Evolutionary conservation across 805 yeast species (phyloP).

Genomic region (Candida silvatica): DNA sequence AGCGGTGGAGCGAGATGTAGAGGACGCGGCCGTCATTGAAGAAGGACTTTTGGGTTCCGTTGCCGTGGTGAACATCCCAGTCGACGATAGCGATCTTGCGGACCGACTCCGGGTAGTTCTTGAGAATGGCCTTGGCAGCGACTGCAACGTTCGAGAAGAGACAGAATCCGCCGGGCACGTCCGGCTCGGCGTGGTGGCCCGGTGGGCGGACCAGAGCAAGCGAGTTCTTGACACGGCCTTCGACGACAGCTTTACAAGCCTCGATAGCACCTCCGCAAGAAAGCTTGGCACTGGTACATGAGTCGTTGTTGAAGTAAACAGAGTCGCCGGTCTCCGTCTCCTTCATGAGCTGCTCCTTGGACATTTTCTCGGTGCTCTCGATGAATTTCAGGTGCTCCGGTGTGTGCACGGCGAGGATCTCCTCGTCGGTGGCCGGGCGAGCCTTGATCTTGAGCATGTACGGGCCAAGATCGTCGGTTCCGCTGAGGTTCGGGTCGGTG

Average conservation of each 20-base stretch:
- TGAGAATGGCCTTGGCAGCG: conserved; percentile 81
- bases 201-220: conserved; percentile 97
- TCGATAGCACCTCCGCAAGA: conserved; percentile 97
- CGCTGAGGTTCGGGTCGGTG: conserved; percentile 66
- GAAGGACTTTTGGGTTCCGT: conserved; percentile 94
- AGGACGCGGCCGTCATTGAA: conserved; percentile 83
- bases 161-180: conserved; percentile 95
- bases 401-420: conserved; percentile 80
- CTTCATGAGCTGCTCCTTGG: conserved; percentile 63
- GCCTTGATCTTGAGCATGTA: conserved; percentile 85
- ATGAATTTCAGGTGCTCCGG: conserved; percentile 70
- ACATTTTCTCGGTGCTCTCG: conserved; percentile 68
- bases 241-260: conserved; percentile 92
- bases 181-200: conserved; percentile 99
- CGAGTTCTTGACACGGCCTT: conserved; percentile 84
- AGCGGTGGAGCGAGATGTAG: conserved; percentile 86
- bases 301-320: conserved; percentile 89
- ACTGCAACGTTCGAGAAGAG: conserved; percentile 94
- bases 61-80: conserved; percentile 99
- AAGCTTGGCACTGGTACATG: conserved; percentile 75
- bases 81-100: conserved; percentile 77
- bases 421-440: conserved; percentile 81
- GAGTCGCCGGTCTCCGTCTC: conserved; percentile 92
- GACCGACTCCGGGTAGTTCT: conserved; percentile 81
- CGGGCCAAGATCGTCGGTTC: conserved; percentile 70